Evolutionary conservation across 257 asterid species (phyloP).

Genomic region (Handroanthus guayacan): DNA sequence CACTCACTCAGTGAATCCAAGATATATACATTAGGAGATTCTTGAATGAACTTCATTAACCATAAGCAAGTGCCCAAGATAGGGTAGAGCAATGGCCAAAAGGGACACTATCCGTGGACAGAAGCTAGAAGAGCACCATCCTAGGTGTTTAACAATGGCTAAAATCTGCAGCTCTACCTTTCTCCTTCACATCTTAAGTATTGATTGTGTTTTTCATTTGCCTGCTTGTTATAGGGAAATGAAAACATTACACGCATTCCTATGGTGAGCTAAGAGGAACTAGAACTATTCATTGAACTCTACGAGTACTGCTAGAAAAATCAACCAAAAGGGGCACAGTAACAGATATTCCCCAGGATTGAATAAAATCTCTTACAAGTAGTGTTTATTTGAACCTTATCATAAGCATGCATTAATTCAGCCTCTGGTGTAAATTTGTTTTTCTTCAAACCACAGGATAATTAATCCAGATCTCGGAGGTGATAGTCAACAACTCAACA

Average conservation of each 20-base stretch:
- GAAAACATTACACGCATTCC: not conserved
- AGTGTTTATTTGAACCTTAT: not conserved
- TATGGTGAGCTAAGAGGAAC: not conserved
- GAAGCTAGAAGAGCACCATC: not conserved
- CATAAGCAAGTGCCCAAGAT: too few species aligned
- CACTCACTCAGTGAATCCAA: too few species aligned
- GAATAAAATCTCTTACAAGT: not conserved
- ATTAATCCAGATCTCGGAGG: slow-evolving; percentile 8
- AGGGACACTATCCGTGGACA: not conserved
- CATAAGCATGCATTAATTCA: slow-evolving; percentile 2
- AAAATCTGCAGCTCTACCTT: not conserved
- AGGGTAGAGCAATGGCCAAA: not conserved
- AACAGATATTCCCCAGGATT: too few species aligned
- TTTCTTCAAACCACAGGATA: slow-evolving; percentile 23
- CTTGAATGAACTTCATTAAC: too few species aligned
- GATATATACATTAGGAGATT: too few species aligned
- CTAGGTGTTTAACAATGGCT: not conserved
- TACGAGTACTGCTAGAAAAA: not conserved
- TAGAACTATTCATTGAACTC: not conserved
- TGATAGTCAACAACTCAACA: slow-evolving; percentile 11
- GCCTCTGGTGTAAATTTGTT: not conserved
- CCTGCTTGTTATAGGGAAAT: not conserved
- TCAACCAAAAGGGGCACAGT: not conserved
- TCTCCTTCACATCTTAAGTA: slow-evolving; percentile 2
- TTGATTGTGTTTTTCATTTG: not conserved